These are phyloP conservation scores for Aethionema arabicum DNA, from an alignment of 345 rosid species.

Conservation along the genomic window DNA sequence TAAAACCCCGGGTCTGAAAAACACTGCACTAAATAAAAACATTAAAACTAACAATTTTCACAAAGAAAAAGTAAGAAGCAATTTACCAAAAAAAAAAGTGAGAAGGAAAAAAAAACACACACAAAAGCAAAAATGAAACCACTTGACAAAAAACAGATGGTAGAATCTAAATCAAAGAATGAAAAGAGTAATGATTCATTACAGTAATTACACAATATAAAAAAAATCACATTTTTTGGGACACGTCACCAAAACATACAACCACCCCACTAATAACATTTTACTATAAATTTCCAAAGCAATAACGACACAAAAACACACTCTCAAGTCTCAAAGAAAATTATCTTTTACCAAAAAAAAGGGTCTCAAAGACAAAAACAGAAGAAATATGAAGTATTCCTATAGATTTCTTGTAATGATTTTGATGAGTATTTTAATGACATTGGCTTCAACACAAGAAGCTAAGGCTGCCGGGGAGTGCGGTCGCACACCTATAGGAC, in stretches of 20 bases:
- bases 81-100: background rate
- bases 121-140: conserved; percentile 5
- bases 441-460: conserved; percentile 15
- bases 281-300: conserved; percentile 30
- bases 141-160: conserved; percentile 25
- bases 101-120: background rate
- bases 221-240: background rate
- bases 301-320: conserved; percentile 20
- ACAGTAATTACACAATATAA: conserved; percentile 11
- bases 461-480: conserved; percentile 62
- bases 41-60: too few species aligned
- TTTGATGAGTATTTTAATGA: conserved; percentile 37
- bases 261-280: conserved; percentile 37
- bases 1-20: too few species aligned
- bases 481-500: conserved; percentile 61
- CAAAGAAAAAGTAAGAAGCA: too few species aligned
- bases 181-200: conserved; percentile 25
- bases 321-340: background rate
- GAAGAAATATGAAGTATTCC: conserved; percentile 33
- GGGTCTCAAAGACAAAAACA: conserved; percentile 9
- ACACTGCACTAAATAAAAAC: too few species aligned
- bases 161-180: conserved; percentile 35
- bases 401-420: conserved; percentile 26
- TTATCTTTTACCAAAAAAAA: background rate
- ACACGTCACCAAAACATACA: conserved; percentile 35